phyloP scores from a whole-genome alignment of 495 filamentous ascomycete species.

The Lichenothelia convexa region DNA sequence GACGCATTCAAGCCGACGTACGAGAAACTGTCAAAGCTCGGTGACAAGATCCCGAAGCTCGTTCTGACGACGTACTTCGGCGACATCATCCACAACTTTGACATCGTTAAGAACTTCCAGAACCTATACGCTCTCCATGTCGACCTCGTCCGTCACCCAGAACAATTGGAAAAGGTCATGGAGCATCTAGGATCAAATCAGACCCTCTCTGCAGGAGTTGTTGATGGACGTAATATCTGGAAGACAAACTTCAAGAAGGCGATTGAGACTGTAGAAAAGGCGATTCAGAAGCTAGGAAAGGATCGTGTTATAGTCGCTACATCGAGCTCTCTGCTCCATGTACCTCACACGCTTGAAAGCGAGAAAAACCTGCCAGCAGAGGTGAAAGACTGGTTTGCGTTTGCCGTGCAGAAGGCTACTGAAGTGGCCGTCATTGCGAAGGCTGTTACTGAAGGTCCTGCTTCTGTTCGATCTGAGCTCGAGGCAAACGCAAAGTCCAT shows the following conservation, averaged over 20 bases:
- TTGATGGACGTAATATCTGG: slow-evolving; percentile 99
- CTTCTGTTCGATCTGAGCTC: slow-evolving; percentile 64
- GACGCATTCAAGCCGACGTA: slow-evolving; percentile 95
- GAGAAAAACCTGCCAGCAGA: slow-evolving; percentile 93
- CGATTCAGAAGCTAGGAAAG: slow-evolving; percentile 82
- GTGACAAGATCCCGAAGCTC: slow-evolving; percentile 60
- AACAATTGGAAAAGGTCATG: slow-evolving; percentile 75
- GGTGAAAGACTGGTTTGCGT: slow-evolving; percentile 95
- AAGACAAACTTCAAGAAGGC: slow-evolving; percentile 93
- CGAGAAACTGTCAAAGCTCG: slow-evolving; percentile 61
- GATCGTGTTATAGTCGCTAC: slow-evolving; percentile 92
- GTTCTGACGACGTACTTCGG: slow-evolving; percentile 94
- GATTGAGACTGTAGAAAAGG: slow-evolving; percentile 71
- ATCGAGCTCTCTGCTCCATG: slow-evolving; percentile 92
- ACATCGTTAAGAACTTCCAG: slow-evolving; percentile 52
- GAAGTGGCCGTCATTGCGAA: slow-evolving; percentile 91
- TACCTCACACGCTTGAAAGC: slow-evolving; percentile 86
- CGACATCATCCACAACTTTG: slow-evolving; percentile 97
- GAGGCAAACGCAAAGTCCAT: slow-evolving; percentile 89
- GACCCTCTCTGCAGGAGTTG: slow-evolving; percentile 79
- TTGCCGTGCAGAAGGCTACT: slow-evolving; percentile 81
- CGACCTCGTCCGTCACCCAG: slow-evolving; percentile 90
- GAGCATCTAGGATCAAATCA: slow-evolving; percentile 65
- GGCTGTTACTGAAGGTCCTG: slow-evolving; percentile 80
- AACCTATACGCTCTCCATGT: slow-evolving; percentile 70